Base-by-base conservation (phyloP, 2,329 filamentous ascomycete genomes). In the Trichothecium sympodiale region DNA sequence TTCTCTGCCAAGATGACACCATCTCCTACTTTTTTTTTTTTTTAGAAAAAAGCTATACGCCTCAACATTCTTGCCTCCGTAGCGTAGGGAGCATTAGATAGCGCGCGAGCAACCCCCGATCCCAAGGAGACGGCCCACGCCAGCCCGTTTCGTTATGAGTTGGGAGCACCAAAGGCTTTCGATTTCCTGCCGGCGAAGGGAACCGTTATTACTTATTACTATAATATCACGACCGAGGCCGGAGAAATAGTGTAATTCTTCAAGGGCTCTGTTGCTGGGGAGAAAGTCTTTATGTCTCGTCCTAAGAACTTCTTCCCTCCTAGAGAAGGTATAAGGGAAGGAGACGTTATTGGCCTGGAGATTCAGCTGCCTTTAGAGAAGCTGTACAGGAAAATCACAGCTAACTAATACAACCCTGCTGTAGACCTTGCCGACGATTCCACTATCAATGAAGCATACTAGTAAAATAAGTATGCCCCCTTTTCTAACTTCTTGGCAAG, bases 281-380 rank as follows among this genome's bases (percentile, higher is more conserved):
- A 96, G 55, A 89, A 89, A 42, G 83, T 94, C 36, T 86, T 91
- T 62, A 86, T 91, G 65, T 95, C 88, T 43, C 78, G 89, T 33
- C 87, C 88, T n/a, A 86, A 86, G 52, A 83, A 88, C 45, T 89
- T 94, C 58, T 88, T 88, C 43, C 78, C 79, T 1, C 71, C 80
- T 2, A 80, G 80, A 32, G 81, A 89, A 54, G 75, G 86, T 38
- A 77, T 96, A 35, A 71, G 74, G 31, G 87, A 94, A 56, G 91
- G 89, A 31, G 91, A 98, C 56, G 85, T 98, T 8, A 84, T 98
- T 38, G 91, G 91, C 4, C 66, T 98, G 30, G 86, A 96, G 56
- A 94, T 95, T 41, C 85, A 83, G 43, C 72, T 98, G 1, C 91
- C 91, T 0, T 83, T 87, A 0, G 76, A 96, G 41, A 70, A 76